Evolutionary conservation across 2,329 filamentous ascomycete species (phyloP), one percentile per base, ranked within the genome.

Genomic region (Dactylellina drechsleri): DNA sequence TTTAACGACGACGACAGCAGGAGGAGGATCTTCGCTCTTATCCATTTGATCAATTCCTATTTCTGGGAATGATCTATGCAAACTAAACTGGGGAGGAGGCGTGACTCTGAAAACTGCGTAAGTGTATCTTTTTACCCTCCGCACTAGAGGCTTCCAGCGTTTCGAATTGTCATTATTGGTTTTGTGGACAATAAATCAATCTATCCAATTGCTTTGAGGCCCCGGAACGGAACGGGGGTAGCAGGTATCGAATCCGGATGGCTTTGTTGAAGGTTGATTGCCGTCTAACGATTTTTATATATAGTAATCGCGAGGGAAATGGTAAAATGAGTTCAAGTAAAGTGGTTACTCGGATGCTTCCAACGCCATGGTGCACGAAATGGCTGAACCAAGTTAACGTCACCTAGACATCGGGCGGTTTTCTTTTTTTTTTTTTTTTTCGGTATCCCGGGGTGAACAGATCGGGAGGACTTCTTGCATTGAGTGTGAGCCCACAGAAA

Each of bases 21-120:
- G 40, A 56, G 56, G 47, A 45, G 41, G 70, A 74, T 74, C 62
- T 62, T 74, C 67, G 60, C 53, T 66, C 60, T 59, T 61, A 36
- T 72, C 70, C 66, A 49, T 66, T 74, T 52, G 70, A 74, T 74
- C 62, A 54, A 66, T 67, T 74, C 54, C 70, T 64, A 62, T 66
- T 74, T 74, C 26, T 13, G 70, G 68, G 50, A 61, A 58, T 36
- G 70, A 74, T 74, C 70, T 57, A 58, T 74, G 70, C 62, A 6
- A 36, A 57, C 70, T 74, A 60, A 50, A 41, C 56, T 57, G 36
- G 53, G 43, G 31, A 53, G 28, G 59, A 60, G 66, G 61, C 61
- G 41, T 73, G 68, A 66, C 61, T 73, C 59, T 59, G 45, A 41
- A 31, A 52, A 31, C 53, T 64, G 15, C 67, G 59, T 43, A 58